Percentiles rank a stretch among this genome's conserved stretches.
Conservation (phyloP, 2,329 filamentous ascomycete genomes). For the Sclerotinia borealis region DNA sequence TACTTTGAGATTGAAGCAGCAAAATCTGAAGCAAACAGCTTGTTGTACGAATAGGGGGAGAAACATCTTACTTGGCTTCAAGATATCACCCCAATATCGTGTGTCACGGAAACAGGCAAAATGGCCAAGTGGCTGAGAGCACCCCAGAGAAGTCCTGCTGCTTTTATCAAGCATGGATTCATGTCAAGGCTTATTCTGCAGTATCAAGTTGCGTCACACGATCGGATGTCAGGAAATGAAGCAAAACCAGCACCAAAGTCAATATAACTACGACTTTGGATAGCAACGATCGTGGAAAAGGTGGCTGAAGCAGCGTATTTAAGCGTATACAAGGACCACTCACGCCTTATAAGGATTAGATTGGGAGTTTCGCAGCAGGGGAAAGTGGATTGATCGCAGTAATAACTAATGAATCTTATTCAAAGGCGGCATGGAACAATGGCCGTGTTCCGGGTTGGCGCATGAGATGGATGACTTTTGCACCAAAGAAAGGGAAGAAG, state of each 20-base stretch:
- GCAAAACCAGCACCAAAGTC: neutral
- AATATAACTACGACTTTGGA: neutral
- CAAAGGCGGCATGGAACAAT: neutral
- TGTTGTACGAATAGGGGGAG: neutral
- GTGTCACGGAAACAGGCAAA: neutral
- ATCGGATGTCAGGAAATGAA: neutral
- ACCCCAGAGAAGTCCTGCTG: neutral
- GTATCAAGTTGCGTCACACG: neutral
- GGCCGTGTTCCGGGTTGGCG: constrained; percentile 9
- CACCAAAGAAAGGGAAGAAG: neutral
- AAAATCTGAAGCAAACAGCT: neutral
- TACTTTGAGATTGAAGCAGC: neutral
- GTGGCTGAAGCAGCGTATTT: neutral
- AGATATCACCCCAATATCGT: no score
- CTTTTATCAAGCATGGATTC: neutral
- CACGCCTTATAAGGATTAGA: constrained; percentile 9
- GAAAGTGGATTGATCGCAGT: neutral
- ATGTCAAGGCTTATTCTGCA: neutral
- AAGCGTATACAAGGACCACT: neutral
- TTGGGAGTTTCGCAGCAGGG: neutral
- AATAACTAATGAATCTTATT: neutral
- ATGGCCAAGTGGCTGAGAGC: neutral
- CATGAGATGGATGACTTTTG: neutral
- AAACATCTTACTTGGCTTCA: no score
- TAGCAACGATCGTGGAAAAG: neutral